Base-by-base conservation (phyloP, 306 rosid genomes). In the Trichosanthes truncata region DNA sequence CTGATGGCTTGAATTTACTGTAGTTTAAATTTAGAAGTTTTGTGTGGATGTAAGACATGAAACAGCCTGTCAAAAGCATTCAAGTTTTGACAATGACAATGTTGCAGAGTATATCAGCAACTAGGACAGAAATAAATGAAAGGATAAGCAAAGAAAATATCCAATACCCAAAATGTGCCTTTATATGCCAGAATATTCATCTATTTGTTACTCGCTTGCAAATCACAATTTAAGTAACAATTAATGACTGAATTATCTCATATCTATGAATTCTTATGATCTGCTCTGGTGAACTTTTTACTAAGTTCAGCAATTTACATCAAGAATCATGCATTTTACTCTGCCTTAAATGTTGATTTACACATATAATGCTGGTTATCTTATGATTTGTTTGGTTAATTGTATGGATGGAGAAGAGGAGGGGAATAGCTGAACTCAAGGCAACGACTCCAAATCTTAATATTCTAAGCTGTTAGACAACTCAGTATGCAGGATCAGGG, bases 31-130 rank as follows among this genome's bases (percentile, higher is more conserved):
- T 74, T 51, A 33, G 78, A 74, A 48, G 20, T 52, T 31, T 51
- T 74, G 46, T 52, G 59, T 74, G 63, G 63, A 51, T 33, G 61
- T 74, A 51, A 18, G 62, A 74, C 63, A 74, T 20, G 31, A 52
- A 74, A 74, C 78, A 74, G 63, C 46, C 63, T 74, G 78, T 49
- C 78, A 74, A 51, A 74, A 74, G 78, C 78, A 74, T 74, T 74
- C 78, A 74, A 74, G 63, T 33, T 74, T 74, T 74, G 78, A 74
- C 78, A 74, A 74, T 51, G 63, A 74, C 63, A 74, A 74, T 74
- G 63, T 74, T 74, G 78, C 78, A 51, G 78, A 74, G 78, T 52
- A 74, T 74, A 74, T 74, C 78, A 33, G 78, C 78, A 74, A 74
- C 62, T 51, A 74, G 78, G 78, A 74, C 78, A 52, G 78, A 74